Conservation (phyloP, 2,329 filamentous ascomycete species). For the Zymoseptoria brevis region DNA sequence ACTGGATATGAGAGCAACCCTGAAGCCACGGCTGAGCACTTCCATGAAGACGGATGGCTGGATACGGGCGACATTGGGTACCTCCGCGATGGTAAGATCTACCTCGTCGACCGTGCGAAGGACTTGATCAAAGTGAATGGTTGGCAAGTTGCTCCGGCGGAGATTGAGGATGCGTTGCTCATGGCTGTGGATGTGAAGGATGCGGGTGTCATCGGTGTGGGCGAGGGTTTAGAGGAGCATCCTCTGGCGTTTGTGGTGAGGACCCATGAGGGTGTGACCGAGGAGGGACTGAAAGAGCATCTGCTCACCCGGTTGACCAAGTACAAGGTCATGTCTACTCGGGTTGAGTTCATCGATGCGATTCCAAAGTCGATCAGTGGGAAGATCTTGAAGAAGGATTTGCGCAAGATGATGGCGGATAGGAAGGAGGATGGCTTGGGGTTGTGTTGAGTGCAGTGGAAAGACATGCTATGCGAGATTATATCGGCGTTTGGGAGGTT, state of each 20-base stretch:
- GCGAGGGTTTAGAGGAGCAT: constrained; percentile 14
- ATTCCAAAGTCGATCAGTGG: constrained; percentile 28
- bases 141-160: constrained; percentile 29
- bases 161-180: constrained; percentile 27
- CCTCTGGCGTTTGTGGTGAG: constrained; percentile 18
- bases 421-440: neutral
- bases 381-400: constrained; percentile 24
- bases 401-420: constrained; percentile 7
- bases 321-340: constrained; percentile 29
- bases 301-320: constrained; percentile 27
- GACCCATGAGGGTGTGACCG: constrained; percentile 8
- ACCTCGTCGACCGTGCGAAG: constrained; percentile 29
- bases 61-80: constrained; percentile 63
- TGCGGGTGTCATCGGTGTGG: constrained; percentile 21
- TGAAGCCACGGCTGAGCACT: constrained; percentile 15
- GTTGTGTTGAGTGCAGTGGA: neutral
- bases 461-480: no score
- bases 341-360: constrained; percentile 19
- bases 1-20: constrained; percentile 29
- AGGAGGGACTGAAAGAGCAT: constrained; percentile 24
- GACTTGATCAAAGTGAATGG: constrained; percentile 32
- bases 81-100: constrained; percentile 24
- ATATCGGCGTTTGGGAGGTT: neutral
- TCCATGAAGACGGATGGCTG: constrained; percentile 65
- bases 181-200: constrained; percentile 20